These are phyloP conservation scores for Populus trichocarpa DNA, from an alignment of 441 rosid species.

Conservation along the genomic window DNA sequence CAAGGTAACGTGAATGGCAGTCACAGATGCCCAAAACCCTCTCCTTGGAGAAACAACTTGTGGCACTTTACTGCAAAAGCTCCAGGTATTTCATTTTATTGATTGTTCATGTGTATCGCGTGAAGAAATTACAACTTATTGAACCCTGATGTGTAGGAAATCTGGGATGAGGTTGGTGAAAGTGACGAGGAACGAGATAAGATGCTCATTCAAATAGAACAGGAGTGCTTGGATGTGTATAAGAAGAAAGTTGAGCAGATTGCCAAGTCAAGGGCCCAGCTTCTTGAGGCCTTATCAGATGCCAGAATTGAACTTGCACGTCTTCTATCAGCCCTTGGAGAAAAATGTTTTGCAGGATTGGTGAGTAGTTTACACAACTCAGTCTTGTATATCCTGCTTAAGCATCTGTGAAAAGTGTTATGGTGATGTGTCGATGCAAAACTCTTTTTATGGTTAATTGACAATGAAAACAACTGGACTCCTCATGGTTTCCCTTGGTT, in stretches of 20 bases:
- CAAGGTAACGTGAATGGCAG: slow-evolving; percentile 48
- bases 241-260: slow-evolving; percentile 94
- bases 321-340: slow-evolving; percentile 83
- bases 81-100: slow-evolving; percentile 58
- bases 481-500: slow-evolving; percentile 17
- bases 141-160: slow-evolving; percentile 48
- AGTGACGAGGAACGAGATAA: slow-evolving; percentile 81
- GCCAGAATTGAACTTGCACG: slow-evolving; percentile 77
- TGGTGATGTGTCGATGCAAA: not conserved
- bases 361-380: slow-evolving; percentile 41
- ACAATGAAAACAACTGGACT: not conserved
- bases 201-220: slow-evolving; percentile 90
- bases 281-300: slow-evolving; percentile 84
- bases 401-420: not conserved
- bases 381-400: not conserved
- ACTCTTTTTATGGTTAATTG: not conserved
- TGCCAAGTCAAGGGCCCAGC: slow-evolving; percentile 80
- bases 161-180: slow-evolving; percentile 99
- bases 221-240: slow-evolving; percentile 92
- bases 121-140: not conserved
- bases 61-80: slow-evolving; percentile 73
- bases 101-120: not conserved
- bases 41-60: slow-evolving; percentile 87
- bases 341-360: slow-evolving; percentile 55
- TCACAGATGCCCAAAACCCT: slow-evolving; percentile 67